Evolutionary conservation across 2,329 filamentous ascomycete genomes (phyloP).

Genomic region (Huntiella bhutanensis): DNA sequence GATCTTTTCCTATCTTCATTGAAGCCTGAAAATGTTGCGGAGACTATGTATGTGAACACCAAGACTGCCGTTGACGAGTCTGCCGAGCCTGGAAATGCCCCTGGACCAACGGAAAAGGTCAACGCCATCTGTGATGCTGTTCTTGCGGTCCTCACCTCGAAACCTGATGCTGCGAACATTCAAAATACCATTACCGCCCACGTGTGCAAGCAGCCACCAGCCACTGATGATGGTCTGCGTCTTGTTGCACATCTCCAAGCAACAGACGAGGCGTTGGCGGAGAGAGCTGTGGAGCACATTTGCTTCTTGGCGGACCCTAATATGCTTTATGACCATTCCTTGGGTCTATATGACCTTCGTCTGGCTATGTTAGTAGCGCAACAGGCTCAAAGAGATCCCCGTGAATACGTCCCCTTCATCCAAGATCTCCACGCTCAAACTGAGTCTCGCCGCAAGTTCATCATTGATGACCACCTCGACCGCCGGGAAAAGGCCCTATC

Average conservation of each 20-base stretch:
- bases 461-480: conserved; percentile 74
- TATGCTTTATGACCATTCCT: conserved; percentile 70
- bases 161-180: conserved; percentile 40
- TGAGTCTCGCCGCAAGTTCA: conserved; percentile 52
- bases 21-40: conserved; percentile 80
- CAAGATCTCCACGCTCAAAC: conserved; percentile 65
- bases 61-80: conserved; percentile 22
- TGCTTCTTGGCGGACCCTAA: conserved; percentile 94
- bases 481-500: conserved; percentile 57
- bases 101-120: conserved; percentile 38
- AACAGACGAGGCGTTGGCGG: conserved; percentile 51
- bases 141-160: conserved; percentile 43
- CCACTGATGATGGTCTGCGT: conserved; percentile 64
- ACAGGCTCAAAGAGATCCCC: conserved; percentile 84
- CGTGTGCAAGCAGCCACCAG: conserved; percentile 81
- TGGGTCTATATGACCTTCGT: conserved; percentile 82
- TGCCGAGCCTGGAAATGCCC: conserved; percentile 7
- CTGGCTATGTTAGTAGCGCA: conserved; percentile 81
- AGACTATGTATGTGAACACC: conserved; percentile 87
- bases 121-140: conserved; percentile 81
- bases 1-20: conserved; percentile 82
- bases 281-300: conserved; percentile 86
- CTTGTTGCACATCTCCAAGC: conserved; percentile 60
- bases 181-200: conserved; percentile 91
- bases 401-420: conserved; percentile 89